Conservation (phyloP, 768 basidiomycete genomes). For the Kockovaella imperatae region DNA sequence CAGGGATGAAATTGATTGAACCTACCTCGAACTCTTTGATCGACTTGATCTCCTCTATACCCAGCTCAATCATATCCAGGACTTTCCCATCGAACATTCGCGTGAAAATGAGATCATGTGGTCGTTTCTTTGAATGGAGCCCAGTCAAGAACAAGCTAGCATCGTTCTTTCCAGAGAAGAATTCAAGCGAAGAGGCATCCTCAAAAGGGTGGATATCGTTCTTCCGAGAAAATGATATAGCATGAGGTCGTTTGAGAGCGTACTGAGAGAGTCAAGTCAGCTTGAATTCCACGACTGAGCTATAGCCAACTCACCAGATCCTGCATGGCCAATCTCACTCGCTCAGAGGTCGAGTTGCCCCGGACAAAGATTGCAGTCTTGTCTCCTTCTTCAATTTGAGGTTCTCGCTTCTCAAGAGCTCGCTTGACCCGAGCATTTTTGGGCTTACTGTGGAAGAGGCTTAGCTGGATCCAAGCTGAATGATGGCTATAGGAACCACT, state of each 20-base stretch:
- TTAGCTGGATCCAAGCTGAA: conserved; percentile 4
- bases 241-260: conserved; percentile 83
- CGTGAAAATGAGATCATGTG: conserved; percentile 73
- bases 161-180: conserved; percentile 91
- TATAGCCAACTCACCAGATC: conserved; percentile 62
- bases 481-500: conserved; percentile 3
- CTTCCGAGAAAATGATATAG: conserved; percentile 89
- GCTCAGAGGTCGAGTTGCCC: conserved; percentile 76
- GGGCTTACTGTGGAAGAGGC: conserved; percentile 60
- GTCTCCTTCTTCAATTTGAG: conserved; percentile 73
- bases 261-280: conserved; percentile 54
- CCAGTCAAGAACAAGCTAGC: conserved; percentile 84
- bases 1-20: conserved; percentile 6
- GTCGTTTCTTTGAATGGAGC: conserved; percentile 88
- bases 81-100: conserved; percentile 78
- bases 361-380: conserved; percentile 84
- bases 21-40: conserved; percentile 80
- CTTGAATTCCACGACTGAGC: neutral
- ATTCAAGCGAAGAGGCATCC: conserved; percentile 69
- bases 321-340: conserved; percentile 70
- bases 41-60: conserved; percentile 68
- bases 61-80: conserved; percentile 91
- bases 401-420: conserved; percentile 71
- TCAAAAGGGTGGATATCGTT: conserved; percentile 89
- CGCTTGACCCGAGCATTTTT: conserved; percentile 94